Evolutionary conservation across 2,329 filamentous ascomycete genomes (phyloP).

Genomic region (Calonectria pteridis): DNA sequence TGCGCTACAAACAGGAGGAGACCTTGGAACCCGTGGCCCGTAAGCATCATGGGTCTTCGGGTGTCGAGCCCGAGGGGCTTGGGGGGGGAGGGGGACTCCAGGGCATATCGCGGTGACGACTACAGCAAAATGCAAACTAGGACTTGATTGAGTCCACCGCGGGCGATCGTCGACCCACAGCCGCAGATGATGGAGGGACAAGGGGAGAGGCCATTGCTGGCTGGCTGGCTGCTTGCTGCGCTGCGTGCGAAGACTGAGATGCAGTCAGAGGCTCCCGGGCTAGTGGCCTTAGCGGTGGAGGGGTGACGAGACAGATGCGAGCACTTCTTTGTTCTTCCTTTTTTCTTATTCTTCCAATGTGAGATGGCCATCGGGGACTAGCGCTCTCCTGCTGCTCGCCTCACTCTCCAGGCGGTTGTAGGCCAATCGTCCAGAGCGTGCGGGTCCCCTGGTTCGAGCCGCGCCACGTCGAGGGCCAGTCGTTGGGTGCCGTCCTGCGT

Average conservation of each 20-base stretch:
- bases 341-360: not conserved
- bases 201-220: slow-evolving; percentile 12
- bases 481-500: slow-evolving; percentile 40
- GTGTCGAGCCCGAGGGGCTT: not conserved
- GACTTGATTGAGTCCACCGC: slow-evolving; percentile 9
- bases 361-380: slow-evolving; percentile 7
- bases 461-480: slow-evolving; percentile 42
- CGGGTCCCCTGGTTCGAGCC: slow-evolving; percentile 31
- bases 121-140: slow-evolving; percentile 3
- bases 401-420: slow-evolving; percentile 40
- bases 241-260: not conserved
- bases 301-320: slow-evolving; percentile 13
- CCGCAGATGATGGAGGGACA: slow-evolving; percentile 18
- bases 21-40: not conserved
- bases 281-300: slow-evolving; percentile 4
- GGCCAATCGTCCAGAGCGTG: slow-evolving; percentile 41
- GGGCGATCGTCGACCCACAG: slow-evolving; percentile 30
- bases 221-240: not conserved
- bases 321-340: not conserved
- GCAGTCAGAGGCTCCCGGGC: not conserved
- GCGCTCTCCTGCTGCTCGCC: slow-evolving; percentile 36
- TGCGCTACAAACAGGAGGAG: not conserved
- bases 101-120: not conserved
- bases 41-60: slow-evolving; percentile 7
- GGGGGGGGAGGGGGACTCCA: not conserved